Evolutionary conservation across 257 asterid species (phyloP).

Genomic region (Avicennia marina): DNA sequence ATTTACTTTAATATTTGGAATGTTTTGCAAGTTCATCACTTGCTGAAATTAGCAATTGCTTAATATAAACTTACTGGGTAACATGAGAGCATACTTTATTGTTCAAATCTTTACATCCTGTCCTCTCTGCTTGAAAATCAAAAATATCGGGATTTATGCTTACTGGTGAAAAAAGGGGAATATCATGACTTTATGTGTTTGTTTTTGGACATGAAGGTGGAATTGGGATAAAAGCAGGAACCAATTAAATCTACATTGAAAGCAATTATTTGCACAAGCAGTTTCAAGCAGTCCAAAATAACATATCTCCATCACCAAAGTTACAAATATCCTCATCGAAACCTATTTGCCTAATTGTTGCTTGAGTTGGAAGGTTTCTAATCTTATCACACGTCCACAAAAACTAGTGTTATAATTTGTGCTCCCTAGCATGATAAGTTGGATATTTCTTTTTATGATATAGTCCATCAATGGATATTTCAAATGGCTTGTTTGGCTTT

Average conservation of each 20-base stretch:
- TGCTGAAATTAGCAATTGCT: too few species aligned
- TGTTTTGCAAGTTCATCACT: too few species aligned
- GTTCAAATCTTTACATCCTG: too few species aligned
- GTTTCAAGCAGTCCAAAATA: not conserved
- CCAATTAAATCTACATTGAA: not conserved
- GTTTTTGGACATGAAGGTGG: not conserved
- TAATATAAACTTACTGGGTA: too few species aligned
- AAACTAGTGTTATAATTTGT: not conserved
- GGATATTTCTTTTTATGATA: slow-evolving; percentile 26
- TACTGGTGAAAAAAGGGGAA: not conserved
- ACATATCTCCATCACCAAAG: not conserved
- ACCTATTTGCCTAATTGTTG: not conserved
- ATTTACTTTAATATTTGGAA: too few species aligned
- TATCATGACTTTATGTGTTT: too few species aligned
- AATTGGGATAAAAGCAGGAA: too few species aligned
- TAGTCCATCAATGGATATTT: slow-evolving; percentile 42
- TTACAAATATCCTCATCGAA: not conserved
- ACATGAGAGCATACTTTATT: too few species aligned
- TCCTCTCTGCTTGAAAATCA: too few species aligned
- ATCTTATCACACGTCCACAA: not conserved
- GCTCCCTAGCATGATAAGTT: slow-evolving; percentile 18
- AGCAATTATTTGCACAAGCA: not conserved
- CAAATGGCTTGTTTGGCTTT: slow-evolving; percentile 40
- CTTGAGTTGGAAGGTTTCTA: slow-evolving; percentile 5
- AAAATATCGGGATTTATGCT: too few species aligned